A percentile compares a stretch with the other conserved stretches of the same genome.
These are phyloP conservation scores for Fusarium chaquense DNA, from an alignment of 2,329 filamentous ascomycete genomes.

Conservation along the genomic window DNA sequence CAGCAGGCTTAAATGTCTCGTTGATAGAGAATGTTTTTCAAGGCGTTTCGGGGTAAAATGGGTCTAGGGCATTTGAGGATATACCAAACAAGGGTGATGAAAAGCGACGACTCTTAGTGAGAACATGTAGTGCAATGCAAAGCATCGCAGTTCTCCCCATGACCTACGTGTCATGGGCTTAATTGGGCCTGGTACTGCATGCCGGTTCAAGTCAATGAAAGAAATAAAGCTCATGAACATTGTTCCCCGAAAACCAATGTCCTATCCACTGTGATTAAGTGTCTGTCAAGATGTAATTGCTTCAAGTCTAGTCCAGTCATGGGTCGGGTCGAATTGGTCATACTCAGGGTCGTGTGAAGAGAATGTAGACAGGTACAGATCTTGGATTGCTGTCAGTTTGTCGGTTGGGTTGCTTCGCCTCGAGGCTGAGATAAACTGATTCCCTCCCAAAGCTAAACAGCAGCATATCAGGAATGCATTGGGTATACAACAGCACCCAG, in stretches of 20 bases:
- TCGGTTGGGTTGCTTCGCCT: background rate
- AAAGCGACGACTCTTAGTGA: slow-evolving; percentile 50
- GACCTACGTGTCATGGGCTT: slow-evolving; percentile 46
- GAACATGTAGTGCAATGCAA: slow-evolving; percentile 34
- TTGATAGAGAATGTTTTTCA: slow-evolving; percentile 48
- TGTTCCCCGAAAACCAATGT: slow-evolving; percentile 47
- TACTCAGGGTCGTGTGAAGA: no score
- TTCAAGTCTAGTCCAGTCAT: background rate
- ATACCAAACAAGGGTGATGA: slow-evolving; percentile 55
- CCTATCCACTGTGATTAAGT: background rate
- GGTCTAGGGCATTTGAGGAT: slow-evolving; percentile 52
- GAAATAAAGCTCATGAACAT: slow-evolving; percentile 54
- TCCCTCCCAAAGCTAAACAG: background rate
- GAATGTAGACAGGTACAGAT: background rate
- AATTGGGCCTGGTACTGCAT: slow-evolving; percentile 39
- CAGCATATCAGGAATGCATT: slow-evolving; percentile 1
- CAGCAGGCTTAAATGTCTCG: slow-evolving; percentile 68
- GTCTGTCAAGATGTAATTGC: background rate
- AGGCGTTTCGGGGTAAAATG: slow-evolving; percentile 60
- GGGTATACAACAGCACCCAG: background rate
- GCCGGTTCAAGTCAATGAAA: slow-evolving; percentile 51
- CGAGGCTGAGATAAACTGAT: background rate
- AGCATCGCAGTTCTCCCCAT: slow-evolving; percentile 42
- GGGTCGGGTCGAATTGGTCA: background rate
- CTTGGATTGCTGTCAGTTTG: no score